A percentile compares a stretch with the other conserved stretches of the same genome.
These are phyloP conservation scores for Lactifluus subvellereus DNA, from an alignment of 768 basidiomycete species.

Conservation along the genomic window DNA sequence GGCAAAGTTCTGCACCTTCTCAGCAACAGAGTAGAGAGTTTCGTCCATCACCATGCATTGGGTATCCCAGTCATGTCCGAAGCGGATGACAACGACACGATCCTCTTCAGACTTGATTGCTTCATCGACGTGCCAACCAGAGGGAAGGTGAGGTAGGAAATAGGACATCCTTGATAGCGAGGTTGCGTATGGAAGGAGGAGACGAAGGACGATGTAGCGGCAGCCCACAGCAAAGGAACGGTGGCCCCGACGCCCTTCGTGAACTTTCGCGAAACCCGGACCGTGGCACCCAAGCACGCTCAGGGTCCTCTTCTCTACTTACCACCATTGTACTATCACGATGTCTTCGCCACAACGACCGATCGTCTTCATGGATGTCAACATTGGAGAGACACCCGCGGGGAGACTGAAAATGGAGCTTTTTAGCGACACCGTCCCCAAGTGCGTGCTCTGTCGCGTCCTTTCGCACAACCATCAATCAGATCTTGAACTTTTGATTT, in stretches of 20 bases:
- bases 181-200: not conserved
- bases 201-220: not conserved
- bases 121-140: slow-evolving; percentile 98
- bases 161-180: slow-evolving; percentile 59
- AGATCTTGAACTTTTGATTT: slow-evolving; percentile 9
- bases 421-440: slow-evolving; percentile 92
- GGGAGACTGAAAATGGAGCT: slow-evolving; percentile 97
- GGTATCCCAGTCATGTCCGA: slow-evolving; percentile 89
- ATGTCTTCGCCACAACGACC: slow-evolving; percentile 53
- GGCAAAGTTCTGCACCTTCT: slow-evolving; percentile 98
- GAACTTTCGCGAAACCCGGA: not conserved
- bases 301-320: no score
- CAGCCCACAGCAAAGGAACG: no score
- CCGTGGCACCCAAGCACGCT: not conserved
- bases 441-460: slow-evolving; percentile 44
- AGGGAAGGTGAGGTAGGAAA: slow-evolving; percentile 81
- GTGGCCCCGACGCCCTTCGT: no score
- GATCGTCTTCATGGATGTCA: slow-evolving; percentile 94
- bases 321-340: not conserved
- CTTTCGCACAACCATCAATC: not conserved
- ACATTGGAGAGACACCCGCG: slow-evolving; percentile 94
- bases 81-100: slow-evolving; percentile 88
- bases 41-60: slow-evolving; percentile 99
- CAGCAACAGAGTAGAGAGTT: slow-evolving; percentile 84
- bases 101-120: slow-evolving; percentile 98